These are phyloP conservation scores for Urochloa ruziziensis DNA, from an alignment of 176 grass and related monocot species.

Conservation along the genomic window DNA sequence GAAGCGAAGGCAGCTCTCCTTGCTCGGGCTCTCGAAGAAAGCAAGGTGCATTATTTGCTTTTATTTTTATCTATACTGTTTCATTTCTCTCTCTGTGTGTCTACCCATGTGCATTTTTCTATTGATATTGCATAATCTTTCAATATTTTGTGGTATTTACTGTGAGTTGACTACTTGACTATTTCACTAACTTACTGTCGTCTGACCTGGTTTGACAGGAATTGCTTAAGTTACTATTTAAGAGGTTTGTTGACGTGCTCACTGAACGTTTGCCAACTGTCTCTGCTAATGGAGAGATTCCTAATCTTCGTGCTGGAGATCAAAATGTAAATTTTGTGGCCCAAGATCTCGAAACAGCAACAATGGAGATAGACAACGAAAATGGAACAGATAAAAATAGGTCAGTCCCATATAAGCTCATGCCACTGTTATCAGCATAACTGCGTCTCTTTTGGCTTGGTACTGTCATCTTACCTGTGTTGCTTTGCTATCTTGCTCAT, in stretches of 20 bases:
- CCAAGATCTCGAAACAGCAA: constrained; percentile 46
- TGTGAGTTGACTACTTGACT: background rate
- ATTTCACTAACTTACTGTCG: constrained; percentile 2
- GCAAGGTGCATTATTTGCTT: constrained; percentile 57
- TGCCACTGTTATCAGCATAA: constrained; percentile 4
- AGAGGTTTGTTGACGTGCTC: constrained; percentile 76
- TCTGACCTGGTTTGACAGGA: constrained; percentile 41
- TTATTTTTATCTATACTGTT: constrained; percentile 11
- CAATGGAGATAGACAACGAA: constrained; percentile 88
- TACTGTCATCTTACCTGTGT: background rate
- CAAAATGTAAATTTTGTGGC: constrained; percentile 28
- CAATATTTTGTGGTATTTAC: constrained; percentile 25
- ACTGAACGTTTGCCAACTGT: constrained; percentile 76
- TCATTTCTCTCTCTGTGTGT: background rate
- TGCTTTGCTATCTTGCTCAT: background rate
- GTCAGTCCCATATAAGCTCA: constrained; percentile 36
- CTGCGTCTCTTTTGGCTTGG: background rate
- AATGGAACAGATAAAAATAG: constrained; percentile 62
- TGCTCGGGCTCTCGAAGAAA: constrained; percentile 75
- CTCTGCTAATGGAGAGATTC: constrained; percentile 77
- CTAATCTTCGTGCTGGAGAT: constrained; percentile 61
- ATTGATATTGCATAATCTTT: constrained; percentile 15
- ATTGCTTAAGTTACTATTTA: constrained; percentile 72
- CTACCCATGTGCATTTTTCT: background rate
- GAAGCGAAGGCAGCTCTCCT: constrained; percentile 72